Percentiles rank a stretch among this genome's conserved stretches.
Evolutionary conservation across 352 stramenopile genomes (phyloP).

Genomic region (Pythium guiyangense): DNA sequence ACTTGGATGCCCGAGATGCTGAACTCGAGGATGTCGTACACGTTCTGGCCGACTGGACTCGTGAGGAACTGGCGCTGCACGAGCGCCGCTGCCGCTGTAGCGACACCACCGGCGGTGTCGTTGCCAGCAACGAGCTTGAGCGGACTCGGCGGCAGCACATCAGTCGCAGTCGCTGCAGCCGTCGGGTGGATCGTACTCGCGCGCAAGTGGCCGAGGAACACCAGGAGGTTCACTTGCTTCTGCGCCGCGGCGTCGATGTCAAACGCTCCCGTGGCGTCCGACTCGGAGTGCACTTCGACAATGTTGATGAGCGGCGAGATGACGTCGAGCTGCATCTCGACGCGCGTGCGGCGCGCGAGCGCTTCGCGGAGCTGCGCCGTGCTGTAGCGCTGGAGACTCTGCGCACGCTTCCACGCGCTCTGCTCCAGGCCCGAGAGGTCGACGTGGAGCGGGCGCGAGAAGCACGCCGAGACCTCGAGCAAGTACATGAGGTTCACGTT

Average conservation of each 20-base stretch:
- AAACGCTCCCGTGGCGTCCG: too few relatives aligned
- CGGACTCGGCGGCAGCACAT: conserved; percentile 10
- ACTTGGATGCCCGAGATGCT: conserved; percentile 77
- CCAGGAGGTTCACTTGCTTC: too few relatives aligned
- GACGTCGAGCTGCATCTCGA: conserved; percentile 72
- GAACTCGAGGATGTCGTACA: conserved; percentile 83
- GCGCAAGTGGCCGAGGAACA: conserved; percentile 76
- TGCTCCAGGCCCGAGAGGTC: conserved; percentile 72
- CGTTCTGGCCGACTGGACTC: conserved; percentile 25
- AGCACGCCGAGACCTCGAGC: conserved; percentile 63
- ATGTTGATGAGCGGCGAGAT: conserved; percentile 80
- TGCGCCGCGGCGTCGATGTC: too few relatives aligned
- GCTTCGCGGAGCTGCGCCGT: conserved; percentile 66
- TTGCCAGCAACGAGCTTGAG: not conserved
- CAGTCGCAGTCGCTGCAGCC: conserved; percentile 15
- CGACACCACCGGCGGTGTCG: not conserved
- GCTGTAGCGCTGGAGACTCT: conserved; percentile 76
- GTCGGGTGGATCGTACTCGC: conserved; percentile 47
- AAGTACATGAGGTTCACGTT: conserved; percentile 75
- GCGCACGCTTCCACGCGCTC: conserved; percentile 65
- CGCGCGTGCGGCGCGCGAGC: conserved; percentile 58
- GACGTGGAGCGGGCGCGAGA: conserved; percentile 66
- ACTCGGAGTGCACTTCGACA: conserved; percentile 35
- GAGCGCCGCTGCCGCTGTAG: not conserved
- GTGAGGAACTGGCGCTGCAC: conserved; percentile 11